A percentile compares a stretch with the other conserved stretches of the same genome.
phyloP scores from a whole-genome alignment of 805 yeast species.

The Pichia heedii region DNA sequence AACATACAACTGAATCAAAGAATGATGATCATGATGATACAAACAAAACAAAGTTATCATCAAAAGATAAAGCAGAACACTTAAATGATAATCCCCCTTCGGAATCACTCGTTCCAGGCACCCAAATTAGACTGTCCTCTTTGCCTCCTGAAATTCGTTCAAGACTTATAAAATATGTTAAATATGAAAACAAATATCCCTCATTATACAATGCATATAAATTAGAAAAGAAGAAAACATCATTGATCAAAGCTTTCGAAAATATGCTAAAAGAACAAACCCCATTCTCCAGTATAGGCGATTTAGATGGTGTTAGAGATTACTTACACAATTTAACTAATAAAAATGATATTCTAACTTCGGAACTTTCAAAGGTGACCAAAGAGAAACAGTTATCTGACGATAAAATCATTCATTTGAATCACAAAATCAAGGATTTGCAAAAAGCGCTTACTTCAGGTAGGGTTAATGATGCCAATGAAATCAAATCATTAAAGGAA shows the following conservation, averaged over 20 bases:
- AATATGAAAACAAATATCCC: slow-evolving; percentile 90
- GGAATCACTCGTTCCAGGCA: slow-evolving; percentile 16
- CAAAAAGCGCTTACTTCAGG: slow-evolving; percentile 10
- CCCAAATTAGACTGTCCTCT: slow-evolving; percentile 28
- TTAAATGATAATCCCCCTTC: neutral
- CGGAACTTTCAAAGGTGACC: slow-evolving; percentile 49
- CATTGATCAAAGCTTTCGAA: slow-evolving; percentile 55
- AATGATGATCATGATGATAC: neutral
- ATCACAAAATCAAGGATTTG: slow-evolving; percentile 9
- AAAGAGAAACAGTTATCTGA: slow-evolving; percentile 15
- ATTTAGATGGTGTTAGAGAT: slow-evolving; percentile 60
- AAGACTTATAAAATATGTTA: slow-evolving; percentile 64
- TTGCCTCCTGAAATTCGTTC: slow-evolving; percentile 50
- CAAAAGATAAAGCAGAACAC: neutral
- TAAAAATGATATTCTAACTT: slow-evolving; percentile 51
- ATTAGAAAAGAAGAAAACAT: slow-evolving; percentile 59
- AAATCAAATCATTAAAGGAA: slow-evolving; percentile 6
- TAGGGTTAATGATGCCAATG: slow-evolving; percentile 26
- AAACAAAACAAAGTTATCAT: neutral
- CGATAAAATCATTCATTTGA: slow-evolving; percentile 9
- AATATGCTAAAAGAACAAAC: slow-evolving; percentile 66
- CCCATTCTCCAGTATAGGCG: slow-evolving; percentile 68
- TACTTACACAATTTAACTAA: slow-evolving; percentile 56
- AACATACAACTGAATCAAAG: neutral
- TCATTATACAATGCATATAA: slow-evolving; percentile 76